phyloP scores from a whole-genome alignment of 495 filamentous ascomycete species.

The Penicillium waksmanii region DNA sequence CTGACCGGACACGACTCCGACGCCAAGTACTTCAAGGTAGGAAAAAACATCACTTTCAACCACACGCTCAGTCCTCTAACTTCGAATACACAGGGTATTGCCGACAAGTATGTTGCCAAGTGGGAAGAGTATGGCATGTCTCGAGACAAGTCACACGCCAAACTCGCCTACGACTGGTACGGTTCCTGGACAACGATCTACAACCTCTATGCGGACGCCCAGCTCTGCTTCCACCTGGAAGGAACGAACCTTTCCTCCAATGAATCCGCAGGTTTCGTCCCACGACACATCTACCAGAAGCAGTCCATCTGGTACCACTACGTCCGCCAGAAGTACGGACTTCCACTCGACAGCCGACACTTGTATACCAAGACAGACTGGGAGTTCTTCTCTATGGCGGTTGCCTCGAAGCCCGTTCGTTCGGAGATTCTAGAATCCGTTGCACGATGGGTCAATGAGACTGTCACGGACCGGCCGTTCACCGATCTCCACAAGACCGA shows the following conservation, averaged over 20 bases:
- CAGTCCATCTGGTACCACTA: slow-evolving; percentile 86
- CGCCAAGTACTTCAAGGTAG: slow-evolving; percentile 65
- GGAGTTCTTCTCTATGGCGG: slow-evolving; percentile 88
- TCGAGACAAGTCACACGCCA: slow-evolving; percentile 80
- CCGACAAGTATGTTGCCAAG: slow-evolving; percentile 75
- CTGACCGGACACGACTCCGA: slow-evolving; percentile 70
- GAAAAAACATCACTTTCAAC: slow-evolving; percentile 1
- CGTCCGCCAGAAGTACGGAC: slow-evolving; percentile 78
- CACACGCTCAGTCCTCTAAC: background rate
- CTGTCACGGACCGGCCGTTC: slow-evolving; percentile 73
- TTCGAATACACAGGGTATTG: slow-evolving; percentile 54
- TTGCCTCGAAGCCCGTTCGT: slow-evolving; percentile 66
- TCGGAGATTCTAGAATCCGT: slow-evolving; percentile 76
- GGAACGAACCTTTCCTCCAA: slow-evolving; percentile 31
- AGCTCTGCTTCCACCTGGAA: slow-evolving; percentile 79
- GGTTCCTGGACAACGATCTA: slow-evolving; percentile 96
- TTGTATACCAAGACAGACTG: slow-evolving; percentile 91
- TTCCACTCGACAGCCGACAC: slow-evolving; percentile 87
- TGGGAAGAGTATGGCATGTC: slow-evolving; percentile 85
- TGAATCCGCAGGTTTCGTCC: slow-evolving; percentile 57
- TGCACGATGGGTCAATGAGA: slow-evolving; percentile 86
- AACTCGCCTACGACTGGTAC: slow-evolving; percentile 92
- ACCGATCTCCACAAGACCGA: slow-evolving; percentile 87
- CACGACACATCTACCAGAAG: slow-evolving; percentile 75
- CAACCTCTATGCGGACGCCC: slow-evolving; percentile 82